Evolutionary conservation across 2,329 filamentous ascomycete species (phyloP), one percentile per base, ranked within the genome.

Genomic region (Fusarium albosuccineum): DNA sequence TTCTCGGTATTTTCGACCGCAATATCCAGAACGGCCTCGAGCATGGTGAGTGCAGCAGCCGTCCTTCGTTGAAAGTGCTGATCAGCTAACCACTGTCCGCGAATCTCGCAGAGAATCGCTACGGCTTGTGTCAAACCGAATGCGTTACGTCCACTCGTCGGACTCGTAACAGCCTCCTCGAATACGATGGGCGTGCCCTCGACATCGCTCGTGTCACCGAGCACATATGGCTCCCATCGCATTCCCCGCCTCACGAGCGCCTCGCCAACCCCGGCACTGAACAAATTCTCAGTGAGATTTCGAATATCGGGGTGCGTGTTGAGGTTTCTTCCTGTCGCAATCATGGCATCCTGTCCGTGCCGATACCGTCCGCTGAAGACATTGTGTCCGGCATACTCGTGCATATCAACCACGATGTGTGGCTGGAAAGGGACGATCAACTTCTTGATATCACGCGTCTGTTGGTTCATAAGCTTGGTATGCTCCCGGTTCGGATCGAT

Each of bases 51-150:
- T 10, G 56, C 61, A 0, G 63, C 57, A 0, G 62, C 62, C 3
- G 62, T 62, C 5, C 62, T 50, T 1, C 62, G 62, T 8, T 66
- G 63, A 0, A 66, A 66, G 10, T 66, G 63, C 3, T 66, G 62
- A 1, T 66, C 36, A 0, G 33, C 63, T 0, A 66, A 26, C 5
- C 63, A 57, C 3, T 66, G 65, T 2, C 63, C 63, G 0, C 62
- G 50, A 45, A 66, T 51, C 3, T 66, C 63, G 0, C 65, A 51
- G 0, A 66, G 10, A 2, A 66, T 62, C 0, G 62, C 61, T 1
- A 66, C 62, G 0, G 63, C 62, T 27, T 52, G 37, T 7, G 49
- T 52, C 49, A 52, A 34, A 8, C 49, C 49, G 29, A 52, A 40
- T 4, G 49, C 49, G 34, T 50, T 50, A 9, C 48, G 48, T 14